A percentile compares a stretch with the other conserved stretches of the same genome.
These are phyloP conservation scores for Scedosporium dehoogii DNA, from an alignment of 2,329 filamentous ascomycete genomes.

Conservation along the genomic window DNA sequence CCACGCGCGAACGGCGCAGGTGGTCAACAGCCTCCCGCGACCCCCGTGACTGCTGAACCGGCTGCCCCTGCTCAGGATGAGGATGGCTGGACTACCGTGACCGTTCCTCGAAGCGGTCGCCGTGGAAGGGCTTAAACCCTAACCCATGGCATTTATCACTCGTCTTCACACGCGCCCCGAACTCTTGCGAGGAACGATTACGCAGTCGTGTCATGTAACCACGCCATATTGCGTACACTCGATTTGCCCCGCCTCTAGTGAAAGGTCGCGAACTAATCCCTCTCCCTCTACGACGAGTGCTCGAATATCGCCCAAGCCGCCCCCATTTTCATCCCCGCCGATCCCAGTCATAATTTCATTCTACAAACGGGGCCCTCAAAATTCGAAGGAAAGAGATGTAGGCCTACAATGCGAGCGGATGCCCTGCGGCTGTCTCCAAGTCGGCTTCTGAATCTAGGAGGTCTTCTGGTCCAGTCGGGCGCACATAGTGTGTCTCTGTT, in stretches of 20 bases:
- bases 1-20: conserved; percentile 39
- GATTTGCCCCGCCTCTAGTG: neutral
- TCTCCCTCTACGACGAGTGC: neutral
- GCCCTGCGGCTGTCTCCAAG: neutral
- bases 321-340: neutral
- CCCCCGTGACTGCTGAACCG: conserved; percentile 19
- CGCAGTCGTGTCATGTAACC: no score
- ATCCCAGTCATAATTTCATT: neutral
- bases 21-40: conserved; percentile 25
- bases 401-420: neutral
- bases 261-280: neutral
- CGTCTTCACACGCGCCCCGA: neutral
- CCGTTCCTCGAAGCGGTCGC: conserved; percentile 13
- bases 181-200: no score
- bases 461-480: neutral
- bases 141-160: neutral
- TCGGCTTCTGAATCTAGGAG: neutral
- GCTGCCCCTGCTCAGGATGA: conserved; percentile 35
- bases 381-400: neutral
- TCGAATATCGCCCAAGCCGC: neutral
- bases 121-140: conserved; percentile 7
- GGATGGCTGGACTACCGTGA: conserved; percentile 56
- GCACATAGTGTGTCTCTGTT: neutral
- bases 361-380: neutral
- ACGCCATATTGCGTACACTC: neutral